Conservation (phyloP, 208 protist genomes). For the Naegleria lovaniensis region DNA sequence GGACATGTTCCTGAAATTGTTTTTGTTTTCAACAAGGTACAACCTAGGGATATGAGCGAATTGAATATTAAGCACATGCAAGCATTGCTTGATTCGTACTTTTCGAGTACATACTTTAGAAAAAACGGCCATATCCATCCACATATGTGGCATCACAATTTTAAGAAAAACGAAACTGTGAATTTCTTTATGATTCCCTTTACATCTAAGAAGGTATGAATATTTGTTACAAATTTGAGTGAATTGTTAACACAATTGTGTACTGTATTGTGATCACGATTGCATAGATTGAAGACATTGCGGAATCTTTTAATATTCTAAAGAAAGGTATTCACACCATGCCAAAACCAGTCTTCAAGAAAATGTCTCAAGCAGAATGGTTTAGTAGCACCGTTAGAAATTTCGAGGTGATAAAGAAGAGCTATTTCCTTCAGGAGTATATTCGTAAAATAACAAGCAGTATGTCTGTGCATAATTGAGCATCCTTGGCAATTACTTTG, state of each 20-base stretch:
- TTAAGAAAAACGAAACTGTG: not conserved
- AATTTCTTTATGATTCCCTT: slow-evolving; percentile 11
- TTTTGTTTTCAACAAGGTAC: slow-evolving; percentile 10
- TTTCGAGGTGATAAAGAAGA: not conserved
- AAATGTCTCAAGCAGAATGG: not conserved
- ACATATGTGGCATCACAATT: not conserved
- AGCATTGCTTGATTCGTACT: not conserved
- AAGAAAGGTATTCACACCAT: not conserved
- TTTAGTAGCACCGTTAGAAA: not conserved
- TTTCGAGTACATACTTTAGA: not conserved
- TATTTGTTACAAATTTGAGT: not conserved
- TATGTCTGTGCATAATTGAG: not conserved
- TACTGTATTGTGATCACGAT: not conserved
- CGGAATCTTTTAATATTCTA: not conserved
- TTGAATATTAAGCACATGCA: not conserved
- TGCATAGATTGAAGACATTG: not conserved
- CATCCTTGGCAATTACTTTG: no score
- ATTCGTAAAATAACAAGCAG: not conserved
- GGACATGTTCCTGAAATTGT: slow-evolving; percentile 8
- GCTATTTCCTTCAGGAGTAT: not conserved
- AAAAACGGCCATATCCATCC: not conserved
- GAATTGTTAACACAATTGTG: not conserved
- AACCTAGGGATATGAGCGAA: not conserved
- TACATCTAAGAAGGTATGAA: not conserved
- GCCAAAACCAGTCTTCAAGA: not conserved